Evolutionary conservation across 2,329 filamentous ascomycete species (phyloP), one percentile per base, ranked within the genome.

Genomic region (Fonsecaea erecta): DNA sequence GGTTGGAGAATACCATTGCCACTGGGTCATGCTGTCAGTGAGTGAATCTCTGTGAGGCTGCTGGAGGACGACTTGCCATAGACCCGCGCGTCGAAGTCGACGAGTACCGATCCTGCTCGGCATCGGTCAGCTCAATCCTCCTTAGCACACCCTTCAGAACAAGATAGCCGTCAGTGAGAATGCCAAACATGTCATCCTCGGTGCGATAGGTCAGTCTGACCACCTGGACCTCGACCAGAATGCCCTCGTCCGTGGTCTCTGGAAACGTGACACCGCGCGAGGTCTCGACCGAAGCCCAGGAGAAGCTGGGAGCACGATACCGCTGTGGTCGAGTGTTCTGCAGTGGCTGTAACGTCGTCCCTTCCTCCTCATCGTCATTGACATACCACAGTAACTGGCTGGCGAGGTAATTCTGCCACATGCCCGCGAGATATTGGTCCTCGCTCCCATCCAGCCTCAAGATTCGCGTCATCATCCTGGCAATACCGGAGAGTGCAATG

Each of bases 261-360:
- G 59, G 24, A 18, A 62, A 56, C 9, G 59, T 63, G 32, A 62
- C 52, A 24, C 59, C 52, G 9, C 63, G 37, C 3, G 46, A 7
- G 3, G 57, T 64, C 35, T 64, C 65, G 12, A 67, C 48, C 11
- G 62, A 62, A 9, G 63, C 65, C 65, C 65, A 67, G 7, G 52
- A 62, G 12, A 35, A 66, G 2, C n/a, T 30, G 16, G 65, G 65
- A 12, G 28, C 28, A 8, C 28, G 28, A 30, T 30, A 30, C 8
- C 8, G 3, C 28, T 30, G 3, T 30, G 28, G 28, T 30, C 28
- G 28, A 3, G 28, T 30, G 8, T 30, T 30, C 28, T 30, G 3
- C 3, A 4, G 8, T 30, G 28, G 28, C 28, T 30, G 28, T 8
- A 3, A 4, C 3, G 3, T 30, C 28, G 3, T 30, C 3, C 28